Evolutionary conservation across 2,329 filamentous ascomycete genomes (phyloP).

Genomic region (Aspergillus ochraceoroseus): DNA sequence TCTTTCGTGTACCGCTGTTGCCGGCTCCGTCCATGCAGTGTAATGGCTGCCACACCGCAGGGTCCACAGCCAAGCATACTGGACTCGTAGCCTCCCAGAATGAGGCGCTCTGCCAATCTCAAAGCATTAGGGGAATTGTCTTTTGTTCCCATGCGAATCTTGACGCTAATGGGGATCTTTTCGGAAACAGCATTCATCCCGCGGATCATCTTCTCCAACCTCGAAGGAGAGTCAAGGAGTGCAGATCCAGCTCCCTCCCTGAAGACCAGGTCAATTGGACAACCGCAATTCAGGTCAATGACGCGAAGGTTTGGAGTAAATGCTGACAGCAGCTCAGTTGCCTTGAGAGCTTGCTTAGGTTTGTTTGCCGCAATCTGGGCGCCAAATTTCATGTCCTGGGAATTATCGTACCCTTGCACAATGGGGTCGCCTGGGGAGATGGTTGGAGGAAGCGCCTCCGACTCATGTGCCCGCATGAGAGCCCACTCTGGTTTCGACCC

Average conservation of each 20-base stretch:
- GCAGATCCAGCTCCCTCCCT: conserved; percentile 84
- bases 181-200: conserved; percentile 94
- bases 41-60: conserved; percentile 88
- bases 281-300: conserved; percentile 94
- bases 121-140: conserved; percentile 73
- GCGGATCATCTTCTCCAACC: conserved; percentile 88
- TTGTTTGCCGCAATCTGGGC: conserved; percentile 91
- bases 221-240: conserved; percentile 78
- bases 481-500: conserved; percentile 93
- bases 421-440: conserved; percentile 54
- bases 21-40: conserved; percentile 84
- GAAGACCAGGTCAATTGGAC: conserved; percentile 91
- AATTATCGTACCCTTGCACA: conserved; percentile 73
- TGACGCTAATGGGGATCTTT: conserved; percentile 86
- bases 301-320: conserved; percentile 79
- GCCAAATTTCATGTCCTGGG: conserved; percentile 79
- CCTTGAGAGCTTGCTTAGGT: conserved; percentile 83
- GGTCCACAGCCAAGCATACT: conserved; percentile 62
- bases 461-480: conserved; percentile 84
- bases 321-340: conserved; percentile 71
- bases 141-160: conserved; percentile 86
- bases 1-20: conserved; percentile 89
- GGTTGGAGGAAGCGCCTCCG: conserved; percentile 68
- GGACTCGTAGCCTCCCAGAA: conserved; percentile 71
- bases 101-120: conserved; percentile 75